phyloP scores from a whole-genome alignment of 2,329 filamentous ascomycete genomes.

The Cladosporium sp. region DNA sequence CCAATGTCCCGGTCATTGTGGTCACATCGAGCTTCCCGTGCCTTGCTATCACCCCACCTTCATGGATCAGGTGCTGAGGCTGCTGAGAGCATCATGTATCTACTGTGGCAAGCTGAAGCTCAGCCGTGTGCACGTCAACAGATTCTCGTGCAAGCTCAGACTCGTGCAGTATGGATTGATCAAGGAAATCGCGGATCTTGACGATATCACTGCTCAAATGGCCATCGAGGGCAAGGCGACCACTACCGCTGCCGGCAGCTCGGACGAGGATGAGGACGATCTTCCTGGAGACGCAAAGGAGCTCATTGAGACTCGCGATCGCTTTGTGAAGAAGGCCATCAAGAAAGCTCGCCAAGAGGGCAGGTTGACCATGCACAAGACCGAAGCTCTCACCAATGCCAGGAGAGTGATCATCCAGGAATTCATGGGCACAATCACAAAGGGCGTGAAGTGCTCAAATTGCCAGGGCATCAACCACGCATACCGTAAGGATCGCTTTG shows the following conservation, averaged over 20 bases:
- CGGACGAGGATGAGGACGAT: slow-evolving; percentile 53
- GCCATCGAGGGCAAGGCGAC: slow-evolving; percentile 32
- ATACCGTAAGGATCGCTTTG: slow-evolving; percentile 84
- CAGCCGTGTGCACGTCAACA: slow-evolving; percentile 69
- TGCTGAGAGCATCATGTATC: slow-evolving; percentile 81
- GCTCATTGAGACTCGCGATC: slow-evolving; percentile 54
- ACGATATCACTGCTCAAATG: slow-evolving; percentile 38
- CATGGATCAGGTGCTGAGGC: slow-evolving; percentile 81
- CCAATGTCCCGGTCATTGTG: slow-evolving; percentile 84
- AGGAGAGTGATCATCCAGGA: slow-evolving; percentile 73
- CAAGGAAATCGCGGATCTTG: slow-evolving; percentile 56
- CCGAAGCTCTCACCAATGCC: slow-evolving; percentile 75
- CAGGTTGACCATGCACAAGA: slow-evolving; percentile 59
- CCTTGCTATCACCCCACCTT: slow-evolving; percentile 96
- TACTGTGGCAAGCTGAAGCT: slow-evolving; percentile 88
- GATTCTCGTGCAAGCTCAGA: slow-evolving; percentile 77
- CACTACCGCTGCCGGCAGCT: slow-evolving; percentile 12
- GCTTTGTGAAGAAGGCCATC: slow-evolving; percentile 71
- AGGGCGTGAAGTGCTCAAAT: slow-evolving; percentile 64
- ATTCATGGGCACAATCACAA: slow-evolving; percentile 70
- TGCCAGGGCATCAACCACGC: slow-evolving; percentile 69
- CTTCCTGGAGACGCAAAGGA: slow-evolving; percentile 58
- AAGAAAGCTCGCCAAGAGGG: slow-evolving; percentile 51
- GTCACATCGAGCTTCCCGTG: slow-evolving; percentile 90
- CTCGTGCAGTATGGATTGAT: slow-evolving; percentile 81